Evolutionary conservation across 225 moss, liverwort and hornwort species (phyloP), one percentile per base, ranked within the genome.

Genomic region (Takakia lepidozioides): DNA sequence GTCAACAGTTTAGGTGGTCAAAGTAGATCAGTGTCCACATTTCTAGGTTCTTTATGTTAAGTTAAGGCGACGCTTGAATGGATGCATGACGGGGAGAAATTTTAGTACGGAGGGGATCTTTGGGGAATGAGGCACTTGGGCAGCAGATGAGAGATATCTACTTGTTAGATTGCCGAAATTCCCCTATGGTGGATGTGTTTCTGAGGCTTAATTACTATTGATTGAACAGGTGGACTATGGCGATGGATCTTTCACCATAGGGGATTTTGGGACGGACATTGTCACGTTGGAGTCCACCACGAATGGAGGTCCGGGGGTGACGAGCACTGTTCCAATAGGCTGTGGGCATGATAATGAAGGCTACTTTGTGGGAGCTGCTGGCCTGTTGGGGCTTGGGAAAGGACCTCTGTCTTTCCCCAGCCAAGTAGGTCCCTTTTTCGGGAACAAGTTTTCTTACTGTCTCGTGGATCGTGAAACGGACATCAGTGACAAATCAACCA

Each of bases 141-240:
- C n/a, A n/a, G n/a, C n/a, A n/a, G n/a, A n/a, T n/a, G n/a, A n/a
- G n/a, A n/a, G n/a, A n/a, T n/a, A n/a, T n/a, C n/a, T n/a, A n/a
- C n/a, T n/a, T n/a, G n/a, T n/a, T n/a, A n/a, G n/a, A n/a, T n/a
- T n/a, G n/a, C n/a, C n/a, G n/a, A n/a, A n/a, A n/a, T n/a, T n/a
- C n/a, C n/a, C n/a, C n/a, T n/a, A n/a, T n/a, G n/a, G n/a, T n/a
- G n/a, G n/a, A n/a, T n/a, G n/a, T n/a, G n/a, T n/a, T n/a, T n/a
- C n/a, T n/a, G n/a, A n/a, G n/a, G n/a, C n/a, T n/a, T n/a, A n/a
- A n/a, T n/a, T n/a, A n/a, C n/a, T n/a, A n/a, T n/a, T n/a, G n/a
- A n/a, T n/a, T n/a, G n/a, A n/a, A 44, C 66, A 78, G 78, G 78
- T 78, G 49, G 73, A 78, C 27, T 78, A 78, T 17, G 78, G 78